Base-by-base conservation (phyloP, 345 rosid species). In the Schrenkiella parvula region DNA sequence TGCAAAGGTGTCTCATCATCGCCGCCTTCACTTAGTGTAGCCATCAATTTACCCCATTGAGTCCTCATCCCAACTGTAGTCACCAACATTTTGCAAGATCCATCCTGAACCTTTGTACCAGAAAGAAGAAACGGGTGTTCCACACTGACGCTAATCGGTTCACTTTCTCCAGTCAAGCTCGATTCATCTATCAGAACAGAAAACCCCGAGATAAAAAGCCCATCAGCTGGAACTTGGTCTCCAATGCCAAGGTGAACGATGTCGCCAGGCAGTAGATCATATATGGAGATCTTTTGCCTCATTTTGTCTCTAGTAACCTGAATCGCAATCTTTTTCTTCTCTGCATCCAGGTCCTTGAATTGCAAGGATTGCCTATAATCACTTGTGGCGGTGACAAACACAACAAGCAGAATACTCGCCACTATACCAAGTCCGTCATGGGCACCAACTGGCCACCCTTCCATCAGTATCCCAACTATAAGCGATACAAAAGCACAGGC, bases 61-160 rank as follows among this genome's bases (percentile, higher is more conserved):
- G 97, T 93, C 79, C 93, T 88, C 95, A 85, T 91, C 50, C 97
- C 98, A 63, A 91, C 97, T 1, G 89, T 74, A 59, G 96, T 88
- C 67, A 91, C 87, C 46, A 91, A 75, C 98, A 93, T 93, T 73
- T 84, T 82, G 76, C 92, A 89, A 43, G 91, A 78, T 15, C 97
- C 97, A 71, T 85, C 82, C 76, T 83, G 87, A 75, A 88, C 92
- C 79, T 85, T 87, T 26, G 90, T 80, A 46, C 97, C 97, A 22
- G 90, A 88, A 22, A 87, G 88, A 68, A 91, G 86, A 79, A 84
- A 91, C 9, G 95, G 95, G 53, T 74, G 78, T 13, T 32, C 67
- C 28, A 34, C 43, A 22, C 70, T 80, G 48, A 83, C 86, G 62
- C 69, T 69, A 74, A 76, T 81, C 1, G 84, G 90, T 71, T 82